Percentiles rank a stretch among this genome's conserved stretches.
phyloP scores from a whole-genome alignment of 2,329 filamentous ascomycete species.

The Hymenoscyphus infarciens region DNA sequence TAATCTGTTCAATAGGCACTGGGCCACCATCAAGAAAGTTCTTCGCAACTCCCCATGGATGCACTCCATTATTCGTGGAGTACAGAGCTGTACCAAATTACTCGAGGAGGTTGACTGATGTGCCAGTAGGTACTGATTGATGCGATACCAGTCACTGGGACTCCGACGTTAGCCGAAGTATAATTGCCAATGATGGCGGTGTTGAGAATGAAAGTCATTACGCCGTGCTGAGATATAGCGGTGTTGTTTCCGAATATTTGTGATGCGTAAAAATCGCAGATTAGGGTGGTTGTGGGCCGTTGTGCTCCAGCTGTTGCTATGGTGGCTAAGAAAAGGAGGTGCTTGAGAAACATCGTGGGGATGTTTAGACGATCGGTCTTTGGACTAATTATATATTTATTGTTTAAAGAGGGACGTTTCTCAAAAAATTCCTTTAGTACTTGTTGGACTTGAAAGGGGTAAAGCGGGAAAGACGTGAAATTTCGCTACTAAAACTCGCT shows the following conservation, averaged over 20 bases:
- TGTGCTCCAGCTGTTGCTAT: conserved; percentile 2
- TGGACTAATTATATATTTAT: too few species aligned
- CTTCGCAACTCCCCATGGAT: conserved; percentile 41
- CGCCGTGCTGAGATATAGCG: conserved; percentile 51
- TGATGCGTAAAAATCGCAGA: conserved; percentile 23
- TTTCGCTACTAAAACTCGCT: background rate
- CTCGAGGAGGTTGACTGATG: conserved; percentile 49
- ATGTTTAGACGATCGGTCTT: background rate
- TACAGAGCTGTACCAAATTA: conserved; percentile 53
- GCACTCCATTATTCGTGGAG: conserved; percentile 49
- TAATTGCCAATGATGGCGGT: conserved; percentile 61
- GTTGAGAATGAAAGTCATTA: conserved; percentile 55
- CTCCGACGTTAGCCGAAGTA: conserved; percentile 48
- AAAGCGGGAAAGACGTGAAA: background rate
- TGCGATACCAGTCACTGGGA: conserved; percentile 52
- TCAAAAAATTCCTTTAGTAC: too few species aligned
- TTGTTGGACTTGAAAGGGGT: background rate
- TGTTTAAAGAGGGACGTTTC: too few species aligned
- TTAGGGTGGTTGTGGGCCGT: conserved; percentile 13
- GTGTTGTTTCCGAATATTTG: conserved; percentile 44
- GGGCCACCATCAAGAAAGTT: conserved; percentile 59
- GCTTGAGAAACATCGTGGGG: background rate
- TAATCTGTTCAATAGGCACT: conserved; percentile 50
- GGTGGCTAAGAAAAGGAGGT: background rate
- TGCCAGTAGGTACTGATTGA: conserved; percentile 43